Conservation (phyloP, 345 rosid species). For the Ailanthus altissimus region DNA sequence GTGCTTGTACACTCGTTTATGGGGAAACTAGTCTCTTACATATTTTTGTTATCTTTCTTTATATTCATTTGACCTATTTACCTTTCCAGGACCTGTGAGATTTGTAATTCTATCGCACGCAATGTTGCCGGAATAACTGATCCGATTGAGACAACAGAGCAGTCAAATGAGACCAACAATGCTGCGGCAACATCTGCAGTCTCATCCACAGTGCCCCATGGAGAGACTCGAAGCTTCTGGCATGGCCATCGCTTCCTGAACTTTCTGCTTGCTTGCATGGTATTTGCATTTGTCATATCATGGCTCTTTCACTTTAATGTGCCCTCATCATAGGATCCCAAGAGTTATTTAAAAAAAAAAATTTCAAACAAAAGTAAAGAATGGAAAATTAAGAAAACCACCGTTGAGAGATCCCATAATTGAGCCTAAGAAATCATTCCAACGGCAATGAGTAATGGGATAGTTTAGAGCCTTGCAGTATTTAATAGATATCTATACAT, state of each 20-base stretch:
- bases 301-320: conserved; percentile 80
- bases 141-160: conserved; percentile 34
- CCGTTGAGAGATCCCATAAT: background rate
- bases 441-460: conserved; percentile 21
- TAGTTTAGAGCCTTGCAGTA: conserved; percentile 1
- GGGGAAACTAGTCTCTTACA: background rate
- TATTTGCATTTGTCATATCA: conserved; percentile 70
- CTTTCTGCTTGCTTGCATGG: conserved; percentile 74
- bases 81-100: conserved; percentile 77
- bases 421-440: conserved; percentile 6
- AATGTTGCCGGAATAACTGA: conserved; percentile 64
- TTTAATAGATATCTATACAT: conserved; percentile 19
- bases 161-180: conserved; percentile 38
- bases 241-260: conserved; percentile 80
- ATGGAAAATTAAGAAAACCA: conserved; percentile 1
- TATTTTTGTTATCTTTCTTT: background rate
- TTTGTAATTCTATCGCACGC: conserved; percentile 70
- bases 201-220: conserved; percentile 30
- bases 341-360: conserved; percentile 16
- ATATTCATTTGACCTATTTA: conserved; percentile 9
- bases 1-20: background rate
- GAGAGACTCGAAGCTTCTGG: conserved; percentile 75
- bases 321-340: conserved; percentile 43
- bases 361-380: background rate
- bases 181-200: conserved; percentile 23